Evolutionary conservation across 768 basidiomycete genomes (phyloP).

Genomic region (Obba rivulosa): DNA sequence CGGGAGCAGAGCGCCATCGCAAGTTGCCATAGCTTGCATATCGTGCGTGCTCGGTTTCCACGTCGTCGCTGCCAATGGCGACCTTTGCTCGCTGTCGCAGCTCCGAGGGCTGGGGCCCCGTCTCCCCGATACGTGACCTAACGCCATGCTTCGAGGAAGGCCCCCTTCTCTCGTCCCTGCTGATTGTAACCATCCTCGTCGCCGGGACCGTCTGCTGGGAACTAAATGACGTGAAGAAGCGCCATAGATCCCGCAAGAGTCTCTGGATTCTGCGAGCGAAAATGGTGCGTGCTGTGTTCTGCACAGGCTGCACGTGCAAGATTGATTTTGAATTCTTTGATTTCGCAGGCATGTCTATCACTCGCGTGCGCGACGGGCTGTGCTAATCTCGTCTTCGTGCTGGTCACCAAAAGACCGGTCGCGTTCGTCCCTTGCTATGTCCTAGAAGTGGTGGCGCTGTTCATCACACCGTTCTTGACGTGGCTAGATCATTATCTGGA

Average conservation of each 20-base stretch:
- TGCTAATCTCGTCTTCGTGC: slow-evolving; percentile 35
- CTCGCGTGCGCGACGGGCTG: slow-evolving; percentile 44
- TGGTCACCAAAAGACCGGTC: slow-evolving; percentile 29
- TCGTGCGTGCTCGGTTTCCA: slow-evolving; percentile 18
- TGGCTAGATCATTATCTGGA: slow-evolving; percentile 78
- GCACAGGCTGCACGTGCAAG: not conserved
- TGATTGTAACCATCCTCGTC: slow-evolving; percentile 40
- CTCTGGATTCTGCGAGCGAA: slow-evolving; percentile 52
- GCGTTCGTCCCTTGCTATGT: slow-evolving; percentile 46
- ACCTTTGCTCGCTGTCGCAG: slow-evolving; percentile 37
- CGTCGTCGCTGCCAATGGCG: slow-evolving; percentile 16
- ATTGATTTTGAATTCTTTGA: slow-evolving; percentile 1
- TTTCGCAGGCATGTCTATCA: slow-evolving; percentile 46
- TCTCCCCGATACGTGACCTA: slow-evolving; percentile 60
- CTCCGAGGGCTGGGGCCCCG: slow-evolving; percentile 58
- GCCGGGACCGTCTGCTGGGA: slow-evolving; percentile 34
- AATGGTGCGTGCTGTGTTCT: slow-evolving; percentile 45
- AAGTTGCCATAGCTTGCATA: slow-evolving; percentile 18
- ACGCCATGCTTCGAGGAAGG: slow-evolving; percentile 83
- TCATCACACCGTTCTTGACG: slow-evolving; percentile 46
- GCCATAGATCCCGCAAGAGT: slow-evolving; percentile 42
- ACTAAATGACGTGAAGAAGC: slow-evolving; percentile 21
- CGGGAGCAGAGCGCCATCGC: no score
- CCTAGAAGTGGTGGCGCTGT: slow-evolving; percentile 53
- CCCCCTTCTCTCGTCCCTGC: slow-evolving; percentile 49